Evolutionary conservation across 1,139 yeast genomes (phyloP).

Genomic region (Scheffersomyces illinoinensis): DNA sequence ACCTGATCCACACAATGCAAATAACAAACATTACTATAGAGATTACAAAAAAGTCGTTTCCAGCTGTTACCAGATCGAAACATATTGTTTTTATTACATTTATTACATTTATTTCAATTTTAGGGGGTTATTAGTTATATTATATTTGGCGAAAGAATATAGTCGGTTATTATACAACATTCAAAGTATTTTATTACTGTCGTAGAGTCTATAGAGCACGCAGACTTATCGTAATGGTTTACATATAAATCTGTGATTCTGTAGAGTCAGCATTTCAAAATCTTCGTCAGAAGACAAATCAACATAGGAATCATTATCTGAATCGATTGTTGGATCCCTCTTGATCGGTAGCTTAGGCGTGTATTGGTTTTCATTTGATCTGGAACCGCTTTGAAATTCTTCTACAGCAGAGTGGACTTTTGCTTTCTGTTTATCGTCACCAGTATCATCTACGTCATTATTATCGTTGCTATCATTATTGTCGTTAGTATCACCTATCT

Average conservation of each 20-base stretch:
- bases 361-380: constrained; percentile 3
- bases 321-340: constrained; percentile 26
- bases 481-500: background rate
- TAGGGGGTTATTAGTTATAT: background rate
- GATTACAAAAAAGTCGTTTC: background rate
- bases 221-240: constrained; percentile 15
- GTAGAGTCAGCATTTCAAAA: constrained; percentile 5
- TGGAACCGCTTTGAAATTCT: constrained; percentile 2
- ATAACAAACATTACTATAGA: background rate
- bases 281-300: constrained; percentile 18
- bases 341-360: background rate
- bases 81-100: background rate
- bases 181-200: background rate
- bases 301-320: constrained; percentile 29
- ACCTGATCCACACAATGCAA: background rate
- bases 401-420: constrained; percentile 7
- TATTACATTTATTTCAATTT: background rate
- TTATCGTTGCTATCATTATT: constrained; percentile 1
- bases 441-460: constrained; percentile 2
- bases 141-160: background rate
- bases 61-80: background rate
- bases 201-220: background rate
- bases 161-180: background rate
- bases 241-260: constrained; percentile 4
- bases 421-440: constrained; percentile 7